Evolutionary conservation across 306 rosid species (phyloP), one percentile per base, ranked within the genome.

Genomic region (Glycine soja): DNA sequence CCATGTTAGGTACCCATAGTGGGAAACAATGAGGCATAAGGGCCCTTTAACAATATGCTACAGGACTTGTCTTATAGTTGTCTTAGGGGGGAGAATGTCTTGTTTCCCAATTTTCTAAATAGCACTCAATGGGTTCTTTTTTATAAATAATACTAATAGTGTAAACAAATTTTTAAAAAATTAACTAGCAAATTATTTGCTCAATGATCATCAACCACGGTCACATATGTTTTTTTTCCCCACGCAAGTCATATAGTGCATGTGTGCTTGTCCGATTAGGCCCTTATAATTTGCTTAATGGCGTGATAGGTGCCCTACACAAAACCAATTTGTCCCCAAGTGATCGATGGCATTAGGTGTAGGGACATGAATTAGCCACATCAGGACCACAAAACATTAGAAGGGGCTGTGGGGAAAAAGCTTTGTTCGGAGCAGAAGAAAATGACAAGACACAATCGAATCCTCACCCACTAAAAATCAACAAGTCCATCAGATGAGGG

Each of bases 21-120:
- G 97, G 93, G 91, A 89, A 90, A 87, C 97, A 87, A 77, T 69
- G 88, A 87, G 75, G 91, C 89, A 84, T 13, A 79, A 83, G 88
- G 92, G 88, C 88, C 97, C 90, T 77, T 40, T 47, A 66, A 65
- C 58, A 81, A 76, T 80, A 81, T 80, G 88, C 80, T 45, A 79
- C 68, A 77, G 40, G 14, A 74, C 85, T 86, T 90, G 97, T 89
- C 91, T 76, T 82, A 80, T 88, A 80, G 84, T 76, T 87, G 97
- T 93, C 91, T 75, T 24, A 69, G 34, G 72, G 69, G 62, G 52
- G 69, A 82, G 82, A 85, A 77, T 80, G 80, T 84, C 54, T 74
- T 86, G 84, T 81, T 24, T 80, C 72, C 30, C 53, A 78, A 76
- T 24, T 74, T 80, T 77, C 80, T 75, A 80, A 68, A 24, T 68